Evolutionary conservation across 805 yeast species (phyloP), one percentile per base, ranked within the genome.

Genomic region (Kluyveromyces aestuarii): DNA sequence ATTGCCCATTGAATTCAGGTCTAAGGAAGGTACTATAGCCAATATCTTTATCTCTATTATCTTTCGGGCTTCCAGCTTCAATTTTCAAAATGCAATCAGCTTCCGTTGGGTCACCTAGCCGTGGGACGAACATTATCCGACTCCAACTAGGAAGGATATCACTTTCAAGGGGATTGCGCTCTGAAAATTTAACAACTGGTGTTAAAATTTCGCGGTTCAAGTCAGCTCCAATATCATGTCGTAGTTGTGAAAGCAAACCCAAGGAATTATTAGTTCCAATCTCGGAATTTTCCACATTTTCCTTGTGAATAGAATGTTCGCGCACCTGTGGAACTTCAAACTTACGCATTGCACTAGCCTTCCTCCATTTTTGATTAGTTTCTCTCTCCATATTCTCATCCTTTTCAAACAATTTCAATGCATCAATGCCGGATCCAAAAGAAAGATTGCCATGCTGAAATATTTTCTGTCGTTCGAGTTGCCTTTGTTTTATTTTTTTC

Each of bases 61-160:
- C 35, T 30, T 7, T 30, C 7, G 35, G 7, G 14, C 35, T 18
- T 10, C 14, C 8, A 25, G 19, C 36, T 33, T 43, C 39, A 17
- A 43, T 33, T 27, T 43, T 43, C 18, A 43, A 19, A 21, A 43
- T 14, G 27, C 45, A 43, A 33, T 33, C 30, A 19, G 45, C 45
- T 36, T 43, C 45, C 8, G 18, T 30, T 2, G 19, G 18, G 10
- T 43, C 45, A 16, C 16, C 27, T 7, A 36, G 5, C 8, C 36
- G n/a, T 33, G 45, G 45, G 4, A 43, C 25, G 27, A 25, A 43
- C 21, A 17, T 43, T 14, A 43, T 21, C 2, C 36, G 21, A 9
- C 16, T 43, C 39, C 19, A 36, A 8, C 39, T 17, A 8, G 45
- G 8, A 17, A 30, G n/a, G 9, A 35, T 14, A 33, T 33, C 25